These are phyloP conservation scores for Trichoderma sp. DNA, from an alignment of 2,329 filamentous ascomycete genomes.

Conservation along the genomic window DNA sequence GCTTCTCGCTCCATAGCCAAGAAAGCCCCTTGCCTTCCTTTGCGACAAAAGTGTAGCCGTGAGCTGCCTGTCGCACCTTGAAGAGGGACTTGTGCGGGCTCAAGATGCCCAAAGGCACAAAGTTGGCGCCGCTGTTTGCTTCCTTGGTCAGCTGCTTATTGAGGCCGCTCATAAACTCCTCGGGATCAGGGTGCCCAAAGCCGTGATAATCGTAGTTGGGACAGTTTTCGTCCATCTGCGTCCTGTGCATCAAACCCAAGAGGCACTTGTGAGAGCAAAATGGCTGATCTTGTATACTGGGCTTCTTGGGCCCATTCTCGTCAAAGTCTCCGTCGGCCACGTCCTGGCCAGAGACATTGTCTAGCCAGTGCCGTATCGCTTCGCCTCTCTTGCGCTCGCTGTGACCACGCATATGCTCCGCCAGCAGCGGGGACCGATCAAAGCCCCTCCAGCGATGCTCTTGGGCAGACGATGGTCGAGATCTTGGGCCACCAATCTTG, in stretches of 20 bases:
- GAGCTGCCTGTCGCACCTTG: background rate
- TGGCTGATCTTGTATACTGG: conserved; percentile 31
- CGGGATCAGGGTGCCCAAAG: background rate
- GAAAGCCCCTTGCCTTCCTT: background rate
- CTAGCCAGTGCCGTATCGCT: conserved; percentile 3
- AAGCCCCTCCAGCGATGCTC: conserved; percentile 39
- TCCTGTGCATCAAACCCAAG: conserved; percentile 33
- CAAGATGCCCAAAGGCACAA: background rate
- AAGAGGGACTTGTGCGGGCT: background rate
- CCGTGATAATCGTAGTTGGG: conserved; percentile 9
- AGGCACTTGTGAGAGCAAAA: conserved; percentile 40
- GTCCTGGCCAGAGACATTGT: background rate
- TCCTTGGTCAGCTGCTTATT: background rate
- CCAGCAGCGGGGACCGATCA: background rate
- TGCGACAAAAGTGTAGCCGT: conserved; percentile 6
- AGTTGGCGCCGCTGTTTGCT: background rate
- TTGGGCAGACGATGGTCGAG: conserved; percentile 35
- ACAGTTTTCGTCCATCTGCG: conserved; percentile 33
- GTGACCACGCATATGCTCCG: background rate
- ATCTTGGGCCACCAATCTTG: conserved; percentile 32
- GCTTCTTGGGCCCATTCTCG: background rate
- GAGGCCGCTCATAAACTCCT: background rate
- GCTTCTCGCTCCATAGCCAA: background rate
- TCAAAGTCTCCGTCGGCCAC: background rate
- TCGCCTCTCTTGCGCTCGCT: background rate